A percentile compares a stretch with the other conserved stretches of the same genome.
phyloP scores from a whole-genome alignment of 2,329 filamentous ascomycete species.

The Paradendryphiella salina region DNA sequence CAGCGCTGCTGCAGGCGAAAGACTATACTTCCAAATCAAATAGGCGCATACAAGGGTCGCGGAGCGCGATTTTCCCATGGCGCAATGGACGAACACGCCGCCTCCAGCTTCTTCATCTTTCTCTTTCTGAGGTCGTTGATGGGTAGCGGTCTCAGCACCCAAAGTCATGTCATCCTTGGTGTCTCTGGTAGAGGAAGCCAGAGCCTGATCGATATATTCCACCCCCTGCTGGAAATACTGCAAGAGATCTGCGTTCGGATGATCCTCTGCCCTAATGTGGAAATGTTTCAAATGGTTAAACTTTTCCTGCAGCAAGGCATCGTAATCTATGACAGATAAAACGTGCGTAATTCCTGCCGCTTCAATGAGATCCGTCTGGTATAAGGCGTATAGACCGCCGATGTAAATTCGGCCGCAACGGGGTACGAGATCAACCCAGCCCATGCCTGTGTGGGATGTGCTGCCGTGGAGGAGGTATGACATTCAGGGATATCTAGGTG shows the following conservation, averaged over 20 bases:
- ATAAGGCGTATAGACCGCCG: slow-evolving; percentile 49
- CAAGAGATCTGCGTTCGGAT: slow-evolving; percentile 39
- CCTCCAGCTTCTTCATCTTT: slow-evolving; percentile 9
- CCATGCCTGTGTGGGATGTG: slow-evolving; percentile 39
- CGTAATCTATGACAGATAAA: slow-evolving; percentile 41
- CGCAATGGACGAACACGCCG: slow-evolving; percentile 42
- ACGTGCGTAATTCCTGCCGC: slow-evolving; percentile 42
- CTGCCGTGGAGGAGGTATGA: slow-evolving; percentile 41
- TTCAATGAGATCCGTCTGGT: slow-evolving; percentile 44
- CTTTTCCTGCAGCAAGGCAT: slow-evolving; percentile 30
- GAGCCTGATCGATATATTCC: slow-evolving; percentile 30
- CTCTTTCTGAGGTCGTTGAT: background rate
- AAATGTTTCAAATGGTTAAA: slow-evolving; percentile 37
- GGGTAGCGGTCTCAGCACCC: background rate
- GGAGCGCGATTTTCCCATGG: slow-evolving; percentile 42
- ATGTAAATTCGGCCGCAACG: slow-evolving; percentile 45
- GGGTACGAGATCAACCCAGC: slow-evolving; percentile 47
- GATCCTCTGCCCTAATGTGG: slow-evolving; percentile 39
- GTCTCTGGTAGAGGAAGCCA: slow-evolving; percentile 4
- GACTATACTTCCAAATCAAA: slow-evolving; percentile 36
- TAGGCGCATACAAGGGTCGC: slow-evolving; percentile 42
- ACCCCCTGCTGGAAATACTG: slow-evolving; percentile 29
- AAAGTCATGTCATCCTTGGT: background rate
- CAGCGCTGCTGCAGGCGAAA: slow-evolving; percentile 25
- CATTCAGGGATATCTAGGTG: slow-evolving; percentile 16